phyloP scores from a whole-genome alignment of 1,139 yeast species.

The Debaryomyces psychrophilus region DNA sequence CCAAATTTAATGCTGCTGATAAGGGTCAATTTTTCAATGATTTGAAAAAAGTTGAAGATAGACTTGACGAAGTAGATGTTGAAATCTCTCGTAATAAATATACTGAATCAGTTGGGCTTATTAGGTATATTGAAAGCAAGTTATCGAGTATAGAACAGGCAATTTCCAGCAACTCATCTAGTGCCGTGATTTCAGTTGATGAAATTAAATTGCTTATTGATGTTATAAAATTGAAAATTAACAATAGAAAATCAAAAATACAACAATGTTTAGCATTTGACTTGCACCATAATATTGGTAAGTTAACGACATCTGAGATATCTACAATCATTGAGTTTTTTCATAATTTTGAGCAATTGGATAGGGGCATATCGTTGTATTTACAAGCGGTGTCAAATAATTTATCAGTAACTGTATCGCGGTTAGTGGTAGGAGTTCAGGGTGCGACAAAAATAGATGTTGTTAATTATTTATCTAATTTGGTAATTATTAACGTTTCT shows the following conservation, averaged over 20 bases:
- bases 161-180: conserved; percentile 11
- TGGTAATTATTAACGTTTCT: conserved; percentile 46
- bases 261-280: conserved; percentile 44
- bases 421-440: conserved; percentile 45
- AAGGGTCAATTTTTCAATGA: conserved; percentile 41
- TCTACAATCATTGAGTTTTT: conserved; percentile 39
- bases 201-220: conserved; percentile 46
- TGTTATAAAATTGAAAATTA: conserved; percentile 44
- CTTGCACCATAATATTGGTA: conserved; percentile 38
- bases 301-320: conserved; percentile 36
- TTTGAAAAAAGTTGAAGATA: conserved; percentile 60
- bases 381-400: conserved; percentile 41
- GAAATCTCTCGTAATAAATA: conserved; percentile 64
- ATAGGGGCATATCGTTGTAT: conserved; percentile 42
- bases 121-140: conserved; percentile 46
- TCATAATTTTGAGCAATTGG: conserved; percentile 40
- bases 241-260: conserved; percentile 39
- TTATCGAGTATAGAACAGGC: conserved; percentile 29
- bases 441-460: conserved; percentile 51
- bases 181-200: conserved; percentile 19
- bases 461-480: conserved; percentile 47
- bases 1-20: conserved; percentile 17
- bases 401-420: conserved; percentile 37
- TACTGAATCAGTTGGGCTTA: conserved; percentile 55
- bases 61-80: conserved; percentile 68